Evolutionary conservation across 2,329 filamentous ascomycete genomes (phyloP), one percentile per base, ranked within the genome.

Genomic region (Penicillium verrucosum): DNA sequence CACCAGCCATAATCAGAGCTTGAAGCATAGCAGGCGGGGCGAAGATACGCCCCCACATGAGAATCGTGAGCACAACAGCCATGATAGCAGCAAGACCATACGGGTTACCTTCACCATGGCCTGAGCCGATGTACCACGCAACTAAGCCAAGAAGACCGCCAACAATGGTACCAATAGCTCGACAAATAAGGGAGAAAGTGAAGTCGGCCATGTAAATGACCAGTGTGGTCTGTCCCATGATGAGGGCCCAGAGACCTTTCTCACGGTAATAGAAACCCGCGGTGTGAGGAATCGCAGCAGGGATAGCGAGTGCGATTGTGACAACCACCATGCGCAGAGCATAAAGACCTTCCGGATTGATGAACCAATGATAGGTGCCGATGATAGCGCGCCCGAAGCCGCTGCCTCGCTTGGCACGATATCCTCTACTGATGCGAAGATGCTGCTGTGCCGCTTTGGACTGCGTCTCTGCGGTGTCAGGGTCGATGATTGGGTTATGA

Each of bases 141-240:
- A 78, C 65, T 63, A 82, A 68, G 0, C 77, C 81, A 8, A 81
- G 48, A 0, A 78, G 62, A 14, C 81, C 81, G 0, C 81, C 81
- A 10, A 79, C 56, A 0, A 82, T 58, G 0, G 80, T 81, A 6
- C 77, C 81, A 1, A 75, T 50, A 0, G 67, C 63, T 23, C 81
- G 72, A 0, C 73, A 67, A 0, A 80, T 42, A 6, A 82, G 59
- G 0, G 78, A 79, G 47, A 79, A 78, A 0, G 74, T 76, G 40
- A 82, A 82, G 51, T 83, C 81, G 0, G 79, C 75, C 71, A 81
- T 76, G 60, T 82, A 82, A 10, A 78, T 69, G 1, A 82, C 69
- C 2, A 82, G 59, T 1, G 72, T 74, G 0, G 78, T 79, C 60
- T 82, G 81, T 0, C 74, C 80, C 66, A 79, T 82, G 41, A 83